Conservation (phyloP, 1,139 yeast species). For the Arxiozyma bovina region DNA sequence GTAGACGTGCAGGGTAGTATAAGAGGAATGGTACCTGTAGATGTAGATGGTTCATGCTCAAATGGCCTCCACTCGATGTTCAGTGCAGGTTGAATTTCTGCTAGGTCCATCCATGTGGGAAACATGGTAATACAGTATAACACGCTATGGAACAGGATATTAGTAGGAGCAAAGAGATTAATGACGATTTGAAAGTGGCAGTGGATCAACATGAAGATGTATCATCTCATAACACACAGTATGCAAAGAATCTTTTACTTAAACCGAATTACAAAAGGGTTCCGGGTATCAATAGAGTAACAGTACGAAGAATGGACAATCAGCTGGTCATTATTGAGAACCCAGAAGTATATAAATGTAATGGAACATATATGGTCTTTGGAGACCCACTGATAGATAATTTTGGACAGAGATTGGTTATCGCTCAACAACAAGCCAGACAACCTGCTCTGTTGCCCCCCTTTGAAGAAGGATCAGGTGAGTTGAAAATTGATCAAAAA, state of each 20-base stretch:
- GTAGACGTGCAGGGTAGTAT: too few species aligned
- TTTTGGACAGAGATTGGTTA: slow-evolving; percentile 70
- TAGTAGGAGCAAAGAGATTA: neutral
- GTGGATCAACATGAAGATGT: neutral
- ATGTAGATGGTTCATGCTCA: too few species aligned
- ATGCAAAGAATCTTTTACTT: slow-evolving; percentile 83
- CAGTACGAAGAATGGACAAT: slow-evolving; percentile 89
- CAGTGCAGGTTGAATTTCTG: too few species aligned
- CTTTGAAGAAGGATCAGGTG: neutral
- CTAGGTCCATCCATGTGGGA: too few species aligned
- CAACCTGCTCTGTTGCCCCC: slow-evolving; percentile 27
- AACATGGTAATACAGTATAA: neutral
- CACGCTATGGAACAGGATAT: neutral
- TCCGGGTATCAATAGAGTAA: slow-evolving; percentile 87
- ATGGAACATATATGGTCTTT: slow-evolving; percentile 87
- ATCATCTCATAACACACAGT: slow-evolving; percentile 66
- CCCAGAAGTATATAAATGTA: slow-evolving; percentile 90
- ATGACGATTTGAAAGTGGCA: neutral
- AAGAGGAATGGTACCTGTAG: too few species aligned
- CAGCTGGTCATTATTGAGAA: slow-evolving; percentile 80
- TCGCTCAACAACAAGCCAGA: slow-evolving; percentile 55
- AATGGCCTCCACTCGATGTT: too few species aligned
- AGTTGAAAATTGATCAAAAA: slow-evolving; percentile 34
- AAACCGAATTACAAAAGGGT: slow-evolving; percentile 85
- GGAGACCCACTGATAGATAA: slow-evolving; percentile 97